These are phyloP conservation scores for Penicillium crystallinum DNA, from an alignment of 495 filamentous ascomycete species.

Conservation along the genomic window DNA sequence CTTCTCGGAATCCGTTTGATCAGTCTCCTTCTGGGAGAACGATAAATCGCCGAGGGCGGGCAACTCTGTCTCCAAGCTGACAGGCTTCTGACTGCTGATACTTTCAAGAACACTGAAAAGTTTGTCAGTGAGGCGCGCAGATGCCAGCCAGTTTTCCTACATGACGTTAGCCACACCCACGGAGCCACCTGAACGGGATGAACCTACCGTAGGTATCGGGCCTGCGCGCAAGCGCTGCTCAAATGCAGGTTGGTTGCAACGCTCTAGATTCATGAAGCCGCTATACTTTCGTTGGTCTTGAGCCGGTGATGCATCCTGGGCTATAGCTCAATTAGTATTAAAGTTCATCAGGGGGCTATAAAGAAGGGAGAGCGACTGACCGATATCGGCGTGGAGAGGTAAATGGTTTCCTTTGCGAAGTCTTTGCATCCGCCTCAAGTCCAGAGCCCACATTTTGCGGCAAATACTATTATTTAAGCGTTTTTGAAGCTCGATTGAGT, in stretches of 20 bases:
- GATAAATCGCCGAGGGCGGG: conserved; percentile 26
- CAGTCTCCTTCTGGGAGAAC: conserved; percentile 17
- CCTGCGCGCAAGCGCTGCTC: conserved; percentile 40
- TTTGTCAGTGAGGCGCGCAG: conserved; percentile 31
- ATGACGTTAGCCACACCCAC: not conserved
- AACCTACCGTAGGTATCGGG: conserved; percentile 36
- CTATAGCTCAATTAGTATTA: conserved; percentile 17
- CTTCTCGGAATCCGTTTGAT: conserved; percentile 34
- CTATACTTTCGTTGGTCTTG: conserved; percentile 33
- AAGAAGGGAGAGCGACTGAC: conserved; percentile 17
- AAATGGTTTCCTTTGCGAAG: conserved; percentile 36
- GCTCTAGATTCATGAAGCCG: conserved; percentile 46
- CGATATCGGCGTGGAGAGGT: conserved; percentile 32
- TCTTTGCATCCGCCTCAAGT: conserved; percentile 37
- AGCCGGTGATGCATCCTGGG: conserved; percentile 23
- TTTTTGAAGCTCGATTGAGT: conserved; percentile 36
- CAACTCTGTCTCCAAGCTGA: conserved; percentile 22
- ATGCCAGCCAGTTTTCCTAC: conserved; percentile 39
- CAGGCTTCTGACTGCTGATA: conserved; percentile 31
- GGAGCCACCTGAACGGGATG: not conserved
- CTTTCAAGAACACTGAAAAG: conserved; percentile 32
- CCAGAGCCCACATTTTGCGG: conserved; percentile 38
- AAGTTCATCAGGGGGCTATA: not conserved
- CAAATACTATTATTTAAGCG: conserved; percentile 37
- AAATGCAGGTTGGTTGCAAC: conserved; percentile 30